Evolutionary conservation across 1,284 basidiomycete genomes (phyloP).

Genomic region (Irpex rosettiformis): DNA sequence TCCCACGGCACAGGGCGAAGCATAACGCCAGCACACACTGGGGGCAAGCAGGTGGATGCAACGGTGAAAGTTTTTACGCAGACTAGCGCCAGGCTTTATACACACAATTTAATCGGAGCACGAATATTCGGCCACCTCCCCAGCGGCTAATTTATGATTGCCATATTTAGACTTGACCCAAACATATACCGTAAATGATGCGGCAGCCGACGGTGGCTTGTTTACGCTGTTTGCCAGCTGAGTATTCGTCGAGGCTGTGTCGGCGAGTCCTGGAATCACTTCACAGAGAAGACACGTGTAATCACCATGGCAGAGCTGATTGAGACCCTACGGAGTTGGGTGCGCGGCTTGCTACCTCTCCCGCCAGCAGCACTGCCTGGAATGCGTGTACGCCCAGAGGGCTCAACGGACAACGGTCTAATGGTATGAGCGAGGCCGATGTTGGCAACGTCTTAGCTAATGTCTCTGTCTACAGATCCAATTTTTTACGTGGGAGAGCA

Average conservation of each 20-base stretch:
- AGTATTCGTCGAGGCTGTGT: not conserved
- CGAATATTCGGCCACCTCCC: constrained; percentile 10
- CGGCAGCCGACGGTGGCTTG: not conserved
- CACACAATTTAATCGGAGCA: constrained; percentile 18
- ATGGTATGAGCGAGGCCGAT: constrained; percentile 46
- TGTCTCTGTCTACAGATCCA: constrained; percentile 50
- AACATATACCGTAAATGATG: constrained; percentile 3
- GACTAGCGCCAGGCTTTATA: constrained; percentile 11
- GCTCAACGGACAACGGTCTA: constrained; percentile 47
- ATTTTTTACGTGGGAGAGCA: constrained; percentile 80
- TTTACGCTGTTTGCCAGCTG: not conserved
- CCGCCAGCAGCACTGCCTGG: constrained; percentile 42
- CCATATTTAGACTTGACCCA: not conserved
- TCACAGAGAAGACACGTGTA: not conserved
- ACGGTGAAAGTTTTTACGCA: constrained; percentile 23
- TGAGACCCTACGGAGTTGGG: constrained; percentile 21
- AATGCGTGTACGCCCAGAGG: constrained; percentile 57
- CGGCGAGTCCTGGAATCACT: not conserved
- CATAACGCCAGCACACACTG: constrained; percentile 54
- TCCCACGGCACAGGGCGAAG: constrained; percentile 43
- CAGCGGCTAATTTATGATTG: not conserved
- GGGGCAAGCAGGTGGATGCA: constrained; percentile 41
- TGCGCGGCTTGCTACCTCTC: constrained; percentile 21
- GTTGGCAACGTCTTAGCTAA: not conserved
- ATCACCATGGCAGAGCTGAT: constrained; percentile 13